Percentiles rank a stretch among this genome's conserved stretches.
phyloP scores from a whole-genome alignment of 805 yeast genomes.

The Nakazawaea holstii region DNA sequence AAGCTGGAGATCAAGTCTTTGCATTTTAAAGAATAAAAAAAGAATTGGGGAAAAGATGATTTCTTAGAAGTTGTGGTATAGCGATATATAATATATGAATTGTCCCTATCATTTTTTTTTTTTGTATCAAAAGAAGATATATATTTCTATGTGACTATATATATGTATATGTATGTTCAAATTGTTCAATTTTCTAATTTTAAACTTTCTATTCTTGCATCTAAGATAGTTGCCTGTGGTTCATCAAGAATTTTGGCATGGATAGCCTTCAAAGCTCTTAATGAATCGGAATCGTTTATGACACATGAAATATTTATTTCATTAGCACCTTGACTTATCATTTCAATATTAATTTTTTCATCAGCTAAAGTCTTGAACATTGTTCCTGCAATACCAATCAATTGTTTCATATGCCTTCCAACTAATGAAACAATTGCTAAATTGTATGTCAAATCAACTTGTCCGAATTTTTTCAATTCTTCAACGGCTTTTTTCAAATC shows the following conservation, averaged over 20 bases:
- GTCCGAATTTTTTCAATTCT: slow-evolving; percentile 76
- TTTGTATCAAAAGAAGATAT: too few species aligned
- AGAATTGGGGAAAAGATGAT: neutral
- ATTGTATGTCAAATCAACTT: slow-evolving; percentile 81
- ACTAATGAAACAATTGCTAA: slow-evolving; percentile 92
- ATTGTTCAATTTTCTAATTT: slow-evolving; percentile 26
- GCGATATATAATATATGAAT: too few species aligned
- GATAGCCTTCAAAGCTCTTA: slow-evolving; percentile 80
- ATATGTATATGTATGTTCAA: neutral
- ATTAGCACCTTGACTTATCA: slow-evolving; percentile 98
- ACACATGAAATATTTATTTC: slow-evolving; percentile 97
- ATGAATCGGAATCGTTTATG: slow-evolving; percentile 73
- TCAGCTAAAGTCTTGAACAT: slow-evolving; percentile 94
- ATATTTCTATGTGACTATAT: neutral
- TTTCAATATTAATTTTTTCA: slow-evolving; percentile 88
- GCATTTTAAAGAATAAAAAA: slow-evolving; percentile 47
- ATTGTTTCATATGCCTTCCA: slow-evolving; percentile 95
- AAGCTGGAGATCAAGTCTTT: slow-evolving; percentile 86
- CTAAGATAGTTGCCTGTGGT: slow-evolving; percentile 21
- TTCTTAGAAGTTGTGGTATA: too few species aligned
- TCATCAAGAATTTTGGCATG: slow-evolving; percentile 70
- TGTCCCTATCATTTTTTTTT: too few species aligned
- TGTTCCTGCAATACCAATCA: slow-evolving; percentile 94
- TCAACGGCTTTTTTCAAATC: slow-evolving; percentile 66
- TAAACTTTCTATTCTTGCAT: slow-evolving; percentile 40